Percentiles rank a stretch among this genome's conserved stretches.
Evolutionary conservation across 2,329 filamentous ascomycete species (phyloP).

Genomic region (Colletotrichum filicis): DNA sequence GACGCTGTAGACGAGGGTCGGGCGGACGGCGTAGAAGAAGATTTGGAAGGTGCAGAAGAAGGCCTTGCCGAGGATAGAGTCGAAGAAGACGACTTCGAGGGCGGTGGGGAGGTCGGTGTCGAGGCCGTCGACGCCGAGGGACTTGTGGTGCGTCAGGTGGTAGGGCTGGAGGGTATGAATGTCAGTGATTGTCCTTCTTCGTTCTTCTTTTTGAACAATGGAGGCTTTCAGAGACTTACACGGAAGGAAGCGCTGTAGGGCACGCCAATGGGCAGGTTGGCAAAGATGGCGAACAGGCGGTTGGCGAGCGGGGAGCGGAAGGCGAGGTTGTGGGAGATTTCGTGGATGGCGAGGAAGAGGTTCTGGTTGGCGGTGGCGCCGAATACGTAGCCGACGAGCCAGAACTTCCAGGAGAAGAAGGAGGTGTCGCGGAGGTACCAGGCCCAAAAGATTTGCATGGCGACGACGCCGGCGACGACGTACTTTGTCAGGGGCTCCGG

Average conservation of each 20-base stretch:
- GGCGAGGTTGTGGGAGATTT: slow-evolving; percentile 97
- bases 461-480: slow-evolving; percentile 84
- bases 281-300: slow-evolving; percentile 88
- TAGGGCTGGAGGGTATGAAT: slow-evolving; percentile 74
- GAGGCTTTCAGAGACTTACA: slow-evolving; percentile 57
- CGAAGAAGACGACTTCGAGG: slow-evolving; percentile 90
- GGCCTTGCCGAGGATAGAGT: slow-evolving; percentile 94
- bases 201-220: too few species aligned
- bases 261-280: slow-evolving; percentile 94
- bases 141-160: slow-evolving; percentile 99
- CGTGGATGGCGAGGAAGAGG: slow-evolving; percentile 97
- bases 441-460: slow-evolving; percentile 82
- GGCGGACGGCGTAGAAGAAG: slow-evolving; percentile 96
- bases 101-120: slow-evolving; percentile 96
- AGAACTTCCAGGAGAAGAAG: slow-evolving; percentile 86
- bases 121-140: slow-evolving; percentile 92
- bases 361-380: slow-evolving; percentile 98
- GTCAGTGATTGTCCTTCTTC: slow-evolving; percentile 36
- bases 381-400: slow-evolving; percentile 88
- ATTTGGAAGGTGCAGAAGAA: slow-evolving; percentile 99
- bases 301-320: slow-evolving; percentile 86
- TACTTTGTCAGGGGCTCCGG: slow-evolving; percentile 97
- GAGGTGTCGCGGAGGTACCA: slow-evolving; percentile 80
- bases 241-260: slow-evolving; percentile 97
- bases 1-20: slow-evolving; percentile 92